These are phyloP conservation scores for Trichoderma lentiforme DNA, from an alignment of 2,329 filamentous ascomycete genomes.

Conservation along the genomic window DNA sequence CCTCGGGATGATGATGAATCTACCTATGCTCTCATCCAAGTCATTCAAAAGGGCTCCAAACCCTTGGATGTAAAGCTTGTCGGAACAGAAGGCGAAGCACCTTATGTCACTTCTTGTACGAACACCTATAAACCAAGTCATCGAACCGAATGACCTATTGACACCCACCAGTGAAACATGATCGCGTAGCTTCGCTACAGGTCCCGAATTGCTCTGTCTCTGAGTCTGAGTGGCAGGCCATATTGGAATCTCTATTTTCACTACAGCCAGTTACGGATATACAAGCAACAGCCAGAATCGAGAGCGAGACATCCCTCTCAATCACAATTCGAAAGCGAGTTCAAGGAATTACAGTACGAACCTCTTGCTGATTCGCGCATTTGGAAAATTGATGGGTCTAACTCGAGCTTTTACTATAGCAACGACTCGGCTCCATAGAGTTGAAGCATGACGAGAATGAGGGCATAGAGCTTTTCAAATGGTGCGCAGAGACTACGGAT, in stretches of 20 bases:
- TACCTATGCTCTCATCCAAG: conserved; percentile 59
- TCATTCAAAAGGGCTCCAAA: conserved; percentile 47
- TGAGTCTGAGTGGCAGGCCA: conserved; percentile 63
- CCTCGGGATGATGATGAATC: conserved; percentile 51
- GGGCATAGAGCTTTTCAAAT: conserved; percentile 64
- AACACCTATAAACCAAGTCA: background rate
- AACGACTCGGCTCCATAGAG: conserved; percentile 65
- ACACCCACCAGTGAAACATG: conserved; percentile 51
- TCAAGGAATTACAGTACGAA: conserved; percentile 63
- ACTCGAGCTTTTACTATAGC: conserved; percentile 59
- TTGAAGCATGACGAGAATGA: conserved; percentile 55
- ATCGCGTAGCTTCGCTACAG: conserved; percentile 50
- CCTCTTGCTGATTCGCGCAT: background rate
- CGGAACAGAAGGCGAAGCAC: conserved; percentile 63
- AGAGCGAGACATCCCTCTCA: conserved; percentile 49
- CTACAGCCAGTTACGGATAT: conserved; percentile 50
- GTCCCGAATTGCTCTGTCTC: conserved; percentile 52
- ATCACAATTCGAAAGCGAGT: conserved; percentile 64
- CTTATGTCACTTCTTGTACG: conserved; percentile 58
- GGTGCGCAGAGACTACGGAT: conserved; percentile 60
- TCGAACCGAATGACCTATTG: background rate
- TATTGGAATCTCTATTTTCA: conserved; percentile 57
- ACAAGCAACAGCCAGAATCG: conserved; percentile 58
- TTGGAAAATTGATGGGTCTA: conserved; percentile 15
- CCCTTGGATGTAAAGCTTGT: conserved; percentile 64